Evolutionary conservation across 176 grass and related monocot genomes (phyloP), one percentile per base, ranked within the genome.

Genomic region (Oryza punctata): DNA sequence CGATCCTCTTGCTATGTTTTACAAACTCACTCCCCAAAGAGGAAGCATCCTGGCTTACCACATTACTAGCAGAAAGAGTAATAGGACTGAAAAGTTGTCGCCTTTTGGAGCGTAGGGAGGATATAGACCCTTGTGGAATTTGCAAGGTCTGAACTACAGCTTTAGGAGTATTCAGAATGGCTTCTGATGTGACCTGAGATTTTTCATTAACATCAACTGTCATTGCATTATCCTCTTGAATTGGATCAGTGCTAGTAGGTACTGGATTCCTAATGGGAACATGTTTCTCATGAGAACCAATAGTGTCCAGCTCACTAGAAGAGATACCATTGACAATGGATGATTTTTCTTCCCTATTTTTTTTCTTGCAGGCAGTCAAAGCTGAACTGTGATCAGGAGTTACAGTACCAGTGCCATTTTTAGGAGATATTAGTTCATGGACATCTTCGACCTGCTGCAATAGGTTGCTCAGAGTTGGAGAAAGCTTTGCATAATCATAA

Each of bases 1-100:
- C 90, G 80, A 93, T 91, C 83, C 67, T 87, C 49, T 95, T 77
- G 40, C 13, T 77, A 89, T 88, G 88, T 59, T 79, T 87, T 75
- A 45, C 76, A 65, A 93, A 70, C 45, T 91, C 87, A 24, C 76
- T 75, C 47, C 81, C 75, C 63, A 93, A 88, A 50, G 81, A 83
- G 46, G 25, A 65, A 32, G 63, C 27, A n/a, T 86, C 79, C 37
- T 59, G 66, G 15, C 44, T 72, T 78, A 16, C 26, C 52, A 54
- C 29, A 73, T 69, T 86, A 88, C 76, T 69, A 32, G 29, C 52
- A 3, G 78, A 85, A 79, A 70, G 7, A 71, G 70, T 12, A 85
- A 40, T 67, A 89, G 84, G 7, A 52, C 37, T 65, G 73, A 92
- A 90, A 38, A 91, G 69, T 50, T 77, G 75, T 63, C 82, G 78